These are phyloP conservation scores for Chrysoporthe austroafricana DNA, from an alignment of 2,329 filamentous ascomycete species.

Conservation along the genomic window DNA sequence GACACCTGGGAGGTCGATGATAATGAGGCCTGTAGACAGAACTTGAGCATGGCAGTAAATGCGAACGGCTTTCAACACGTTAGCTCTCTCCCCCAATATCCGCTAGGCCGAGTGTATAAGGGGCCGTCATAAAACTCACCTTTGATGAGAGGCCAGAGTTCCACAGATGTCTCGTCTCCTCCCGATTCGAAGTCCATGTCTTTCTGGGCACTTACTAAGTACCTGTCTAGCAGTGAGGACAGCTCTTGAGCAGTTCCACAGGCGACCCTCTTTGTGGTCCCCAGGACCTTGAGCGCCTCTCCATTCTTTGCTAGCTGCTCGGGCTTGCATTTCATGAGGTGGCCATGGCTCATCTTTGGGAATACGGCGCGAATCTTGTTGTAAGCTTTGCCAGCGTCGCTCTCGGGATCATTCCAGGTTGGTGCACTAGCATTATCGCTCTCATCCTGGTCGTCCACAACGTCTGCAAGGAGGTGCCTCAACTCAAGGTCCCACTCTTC, in stretches of 20 bases:
- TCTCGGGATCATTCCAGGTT: constrained; percentile 28
- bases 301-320: constrained; percentile 44
- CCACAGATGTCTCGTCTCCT: constrained; percentile 34
- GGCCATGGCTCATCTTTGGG: constrained; percentile 43
- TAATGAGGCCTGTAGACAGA: constrained; percentile 40
- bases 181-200: neutral
- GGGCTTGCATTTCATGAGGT: constrained; percentile 42
- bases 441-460: constrained; percentile 39
- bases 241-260: constrained; percentile 4
- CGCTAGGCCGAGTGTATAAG: too few species aligned
- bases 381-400: constrained; percentile 49
- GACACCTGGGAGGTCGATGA: constrained; percentile 59
- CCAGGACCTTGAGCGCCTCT: neutral
- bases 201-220: constrained; percentile 59
- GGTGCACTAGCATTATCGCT: neutral
- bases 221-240: constrained; percentile 44
- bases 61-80: constrained; percentile 43
- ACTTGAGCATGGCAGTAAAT: constrained; percentile 40
- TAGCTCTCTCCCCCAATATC: neutral
- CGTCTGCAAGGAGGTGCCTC: constrained; percentile 50
- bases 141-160: constrained; percentile 53
- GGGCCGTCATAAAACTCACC: neutral
- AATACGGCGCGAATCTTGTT: constrained; percentile 56
- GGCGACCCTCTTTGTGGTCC: neutral
- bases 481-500: constrained; percentile 60